These are phyloP conservation scores for Hypomontagnella submonticulosa DNA, from an alignment of 495 filamentous ascomycete species.

Conservation along the genomic window DNA sequence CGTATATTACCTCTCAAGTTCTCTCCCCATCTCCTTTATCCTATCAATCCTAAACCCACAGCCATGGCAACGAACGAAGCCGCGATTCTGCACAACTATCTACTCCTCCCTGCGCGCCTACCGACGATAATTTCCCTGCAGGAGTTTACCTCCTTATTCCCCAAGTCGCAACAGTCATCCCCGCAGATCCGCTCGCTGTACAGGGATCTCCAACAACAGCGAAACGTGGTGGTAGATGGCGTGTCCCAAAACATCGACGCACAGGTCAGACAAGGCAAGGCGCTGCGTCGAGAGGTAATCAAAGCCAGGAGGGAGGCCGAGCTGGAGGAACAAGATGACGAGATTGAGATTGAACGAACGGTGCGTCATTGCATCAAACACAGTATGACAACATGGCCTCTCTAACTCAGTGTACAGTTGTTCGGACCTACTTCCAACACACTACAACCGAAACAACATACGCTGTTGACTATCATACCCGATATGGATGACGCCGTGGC, in stretches of 20 bases:
- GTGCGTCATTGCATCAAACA: constrained; percentile 53
- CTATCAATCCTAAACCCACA: background rate
- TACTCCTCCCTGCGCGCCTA: constrained; percentile 78
- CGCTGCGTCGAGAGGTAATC: constrained; percentile 69
- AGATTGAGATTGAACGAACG: constrained; percentile 76
- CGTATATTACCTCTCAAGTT: background rate
- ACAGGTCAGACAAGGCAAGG: constrained; percentile 72
- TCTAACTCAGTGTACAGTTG: constrained; percentile 57
- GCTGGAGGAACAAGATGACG: constrained; percentile 67
- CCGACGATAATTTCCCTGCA: constrained; percentile 76
- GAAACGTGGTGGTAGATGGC: constrained; percentile 73
- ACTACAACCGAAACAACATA: constrained; percentile 62
- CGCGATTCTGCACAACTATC: constrained; percentile 78
- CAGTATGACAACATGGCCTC: background rate
- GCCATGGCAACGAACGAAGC: constrained; percentile 77
- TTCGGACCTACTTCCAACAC: constrained; percentile 67
- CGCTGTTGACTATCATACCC: constrained; percentile 69
- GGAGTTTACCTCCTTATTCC: constrained; percentile 82
- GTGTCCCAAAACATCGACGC: constrained; percentile 74
- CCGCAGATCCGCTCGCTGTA: constrained; percentile 81
- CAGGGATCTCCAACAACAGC: constrained; percentile 77
- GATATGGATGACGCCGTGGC: constrained; percentile 73
- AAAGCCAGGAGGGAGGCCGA: constrained; percentile 65
- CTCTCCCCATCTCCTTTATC: constrained; percentile 1
- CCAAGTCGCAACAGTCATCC: constrained; percentile 71